These are phyloP conservation scores for Cladosporium cucumerinum DNA, from an alignment of 2,329 filamentous ascomycete genomes.

Conservation along the genomic window DNA sequence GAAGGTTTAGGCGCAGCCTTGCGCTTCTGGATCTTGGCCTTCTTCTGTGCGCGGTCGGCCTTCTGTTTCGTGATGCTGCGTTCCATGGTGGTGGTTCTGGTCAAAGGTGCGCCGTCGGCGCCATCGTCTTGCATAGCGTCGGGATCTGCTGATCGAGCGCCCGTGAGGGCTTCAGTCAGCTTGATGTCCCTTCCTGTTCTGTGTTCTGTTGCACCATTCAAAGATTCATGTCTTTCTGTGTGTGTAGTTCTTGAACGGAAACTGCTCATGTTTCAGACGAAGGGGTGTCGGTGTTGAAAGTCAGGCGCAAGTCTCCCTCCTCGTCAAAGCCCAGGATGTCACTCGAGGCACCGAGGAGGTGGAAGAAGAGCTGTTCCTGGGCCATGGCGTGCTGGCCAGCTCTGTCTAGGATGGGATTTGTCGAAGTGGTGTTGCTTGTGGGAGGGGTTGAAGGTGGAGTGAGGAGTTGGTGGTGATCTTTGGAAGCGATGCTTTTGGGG, in stretches of 20 bases:
- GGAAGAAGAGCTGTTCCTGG: conserved; percentile 36
- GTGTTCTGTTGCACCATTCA: not conserved
- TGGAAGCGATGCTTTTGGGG: conserved; percentile 13
- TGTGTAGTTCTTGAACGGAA: not conserved
- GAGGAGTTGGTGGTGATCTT: conserved; percentile 17
- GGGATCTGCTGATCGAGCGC: conserved; percentile 17
- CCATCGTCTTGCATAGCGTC: conserved; percentile 16
- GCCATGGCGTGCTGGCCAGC: conserved; percentile 31
- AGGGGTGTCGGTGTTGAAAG: conserved; percentile 18
- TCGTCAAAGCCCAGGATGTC: conserved; percentile 40
- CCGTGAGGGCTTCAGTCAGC: conserved; percentile 14
- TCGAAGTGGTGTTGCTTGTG: conserved; percentile 19
- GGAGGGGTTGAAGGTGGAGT: conserved; percentile 17
- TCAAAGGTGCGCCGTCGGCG: conserved; percentile 15
- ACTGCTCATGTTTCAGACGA: not conserved
- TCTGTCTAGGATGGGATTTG: conserved; percentile 34
- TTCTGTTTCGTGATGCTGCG: conserved; percentile 16
- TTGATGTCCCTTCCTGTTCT: conserved; percentile 5
- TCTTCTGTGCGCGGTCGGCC: conserved; percentile 15
- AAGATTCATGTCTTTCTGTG: not conserved
- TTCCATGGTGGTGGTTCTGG: conserved; percentile 12
- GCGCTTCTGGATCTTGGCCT: conserved; percentile 9
- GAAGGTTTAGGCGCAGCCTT: conserved; percentile 12
- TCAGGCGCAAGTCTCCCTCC: conserved; percentile 34
- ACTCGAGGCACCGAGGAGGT: conserved; percentile 38